Conservation (phyloP, 1,284 basidiomycete species). For the Vanrija sp. region DNA sequence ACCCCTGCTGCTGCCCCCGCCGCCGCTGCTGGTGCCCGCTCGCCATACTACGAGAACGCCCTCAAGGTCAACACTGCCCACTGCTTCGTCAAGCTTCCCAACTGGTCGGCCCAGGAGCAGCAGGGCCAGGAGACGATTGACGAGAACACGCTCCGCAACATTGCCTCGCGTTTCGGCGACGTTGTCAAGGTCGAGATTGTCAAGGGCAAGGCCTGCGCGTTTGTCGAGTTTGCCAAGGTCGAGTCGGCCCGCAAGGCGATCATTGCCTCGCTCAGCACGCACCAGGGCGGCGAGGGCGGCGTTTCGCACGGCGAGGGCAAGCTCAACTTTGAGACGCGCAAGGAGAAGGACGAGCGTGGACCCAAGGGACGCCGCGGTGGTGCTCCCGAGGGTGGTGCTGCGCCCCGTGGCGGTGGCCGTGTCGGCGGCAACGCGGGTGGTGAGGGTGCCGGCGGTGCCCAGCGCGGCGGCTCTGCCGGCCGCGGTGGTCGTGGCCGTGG, state of each 20-base stretch:
- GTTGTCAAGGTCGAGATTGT: conserved; percentile 88
- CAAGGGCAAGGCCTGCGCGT: conserved; percentile 83
- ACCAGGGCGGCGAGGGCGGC: conserved; percentile 81
- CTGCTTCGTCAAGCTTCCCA: conserved; percentile 74
- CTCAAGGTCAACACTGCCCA: conserved; percentile 62
- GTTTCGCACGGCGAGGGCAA: conserved; percentile 60
- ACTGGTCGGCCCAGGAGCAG: conserved; percentile 44
- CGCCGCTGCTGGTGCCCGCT: conserved; percentile 24
- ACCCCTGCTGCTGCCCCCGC: conserved; percentile 15
- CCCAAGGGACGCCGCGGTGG: conserved; percentile 21
- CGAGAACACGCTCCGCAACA: conserved; percentile 57
- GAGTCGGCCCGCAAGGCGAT: conserved; percentile 84
- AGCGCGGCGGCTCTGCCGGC: conserved; percentile 4
- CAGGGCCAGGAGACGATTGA: conserved; percentile 72
- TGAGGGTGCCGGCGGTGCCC: conserved; percentile 3
- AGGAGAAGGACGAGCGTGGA: conserved; percentile 71
- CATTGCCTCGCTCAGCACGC: conserved; percentile 59
- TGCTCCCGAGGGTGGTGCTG: conserved; percentile 8
- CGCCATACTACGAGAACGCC: conserved; percentile 58
- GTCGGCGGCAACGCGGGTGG: not conserved
- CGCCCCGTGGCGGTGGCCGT: conserved; percentile 6
- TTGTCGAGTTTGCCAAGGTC: conserved; percentile 78
- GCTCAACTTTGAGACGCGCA: conserved; percentile 80
- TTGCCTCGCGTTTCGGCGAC: conserved; percentile 73
- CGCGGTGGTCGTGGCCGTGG: conserved; percentile 14